Base-by-base conservation (phyloP, 129 eudicot species). In the Saussurea involucrata region DNA sequence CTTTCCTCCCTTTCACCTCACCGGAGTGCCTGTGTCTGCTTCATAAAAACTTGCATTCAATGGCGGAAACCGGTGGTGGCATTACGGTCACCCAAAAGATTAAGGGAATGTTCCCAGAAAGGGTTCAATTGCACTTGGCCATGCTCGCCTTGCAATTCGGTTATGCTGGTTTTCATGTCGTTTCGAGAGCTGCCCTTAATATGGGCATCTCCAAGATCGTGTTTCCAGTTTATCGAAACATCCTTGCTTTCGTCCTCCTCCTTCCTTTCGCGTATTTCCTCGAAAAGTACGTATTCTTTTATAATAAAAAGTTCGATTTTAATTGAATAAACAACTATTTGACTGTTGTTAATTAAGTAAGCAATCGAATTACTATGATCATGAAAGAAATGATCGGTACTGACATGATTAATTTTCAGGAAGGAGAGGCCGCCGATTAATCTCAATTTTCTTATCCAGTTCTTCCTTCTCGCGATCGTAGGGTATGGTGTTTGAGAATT, bases 121-220 rank as follows among this genome's bases (percentile, higher is more conserved):
- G 89, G 68, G 71, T 90, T 68, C 97, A 95, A 80, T 87, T 95
- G 22, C 99, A 95, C 77, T 55, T 83, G 74, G 97, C 99, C 72
- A 95, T 95, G 99, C 75, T 95, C 64, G 86, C 89, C 58, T 82
- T 95, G 83, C 99, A 95, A 73, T 95, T 95, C 70, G 99, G 99
- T 2, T 95, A 95, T 77, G 99, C 99, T 3, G 99, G 99, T 63
- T 95, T 95, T 58, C 99, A 95, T 81, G 94, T 95, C 4, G 99
- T 95, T 61, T 95, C 99, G 8, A 85, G 97, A 69, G 95, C 92
- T 78, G 99, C 99, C 78, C 99, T 95, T 67, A 95, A 95, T 66
- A 92, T 95, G 99, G 99, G 99, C 75, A 92, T 95, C 40, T 92
- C 97, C 80, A 95, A 95, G 86, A 88, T 95, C 72, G 99, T 95